Base-by-base conservation (phyloP, 768 basidiomycete genomes). In the Mycena rebaudengoi region DNA sequence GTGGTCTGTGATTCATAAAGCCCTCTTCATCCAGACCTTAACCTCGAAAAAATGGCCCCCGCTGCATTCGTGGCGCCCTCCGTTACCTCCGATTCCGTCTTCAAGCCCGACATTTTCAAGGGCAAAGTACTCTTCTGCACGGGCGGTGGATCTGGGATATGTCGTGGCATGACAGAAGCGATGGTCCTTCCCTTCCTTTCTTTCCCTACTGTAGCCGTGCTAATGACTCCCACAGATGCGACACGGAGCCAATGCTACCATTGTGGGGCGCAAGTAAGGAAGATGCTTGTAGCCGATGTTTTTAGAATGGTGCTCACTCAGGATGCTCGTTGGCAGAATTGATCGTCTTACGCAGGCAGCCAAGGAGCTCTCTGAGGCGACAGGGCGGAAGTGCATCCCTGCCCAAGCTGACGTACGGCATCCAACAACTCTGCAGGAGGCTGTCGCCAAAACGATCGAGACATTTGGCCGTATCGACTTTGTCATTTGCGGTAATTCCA, bases 81-180 rank as follows among this genome's bases (percentile, higher is more conserved):
- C 20, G 78, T 79, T 28, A 78, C 81, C 62, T 92, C 91, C 0
- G 84, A 82, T 0, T 70, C 84, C 40, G 79, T 92, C 56, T 98
- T 97, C 84, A 89, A 87, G 68, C 72, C 79, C 2, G 90, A 92
- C 66, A 83, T 98, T 29, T 97, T 97, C 87, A 87, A 89, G 65
- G 95, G 92, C 63, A 98, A 96, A 74, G 94, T 96, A 21, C 80
- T 94, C 5, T 92, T 94, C 78, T 95, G 91, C 78, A 97, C 95
- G 0, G 96, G 95, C 35, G 96, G 95, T 16, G 92, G 92, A 2
- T 93, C 93, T 61, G 97, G 96, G 16, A 98, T 99, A 78, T 95
- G 96, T 80, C 90, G 90, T 69, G 86, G 80, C 49, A 96, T 97
- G 91, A 92, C 91, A 33, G 87, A 94, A 71, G 86, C 89, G 21